A percentile compares a stretch with the other conserved stretches of the same genome.
phyloP scores from a whole-genome alignment of 768 basidiomycete species.

The Candolleomyces efflorescens region DNA sequence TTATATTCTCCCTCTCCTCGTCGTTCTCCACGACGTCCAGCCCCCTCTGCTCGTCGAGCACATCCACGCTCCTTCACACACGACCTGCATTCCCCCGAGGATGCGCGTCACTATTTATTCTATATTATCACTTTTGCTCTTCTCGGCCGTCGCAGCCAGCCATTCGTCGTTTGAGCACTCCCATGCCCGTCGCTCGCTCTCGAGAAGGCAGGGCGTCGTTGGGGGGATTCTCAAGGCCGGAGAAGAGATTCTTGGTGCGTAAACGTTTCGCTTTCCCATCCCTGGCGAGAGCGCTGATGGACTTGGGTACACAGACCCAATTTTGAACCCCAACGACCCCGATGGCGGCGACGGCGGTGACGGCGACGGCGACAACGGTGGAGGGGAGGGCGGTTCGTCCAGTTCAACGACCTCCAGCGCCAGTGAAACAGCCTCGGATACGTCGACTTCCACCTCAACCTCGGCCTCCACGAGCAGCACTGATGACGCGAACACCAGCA shows the following conservation, averaged over 20 bases:
- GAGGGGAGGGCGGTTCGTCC: background rate
- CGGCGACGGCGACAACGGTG: background rate
- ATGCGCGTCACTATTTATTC: constrained; percentile 27
- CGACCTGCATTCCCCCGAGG: constrained; percentile 16
- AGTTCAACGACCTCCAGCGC: background rate
- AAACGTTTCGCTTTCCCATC: too few species aligned
- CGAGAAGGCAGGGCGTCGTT: constrained; percentile 6
- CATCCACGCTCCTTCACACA: constrained; percentile 11
- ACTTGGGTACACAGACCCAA: too few species aligned
- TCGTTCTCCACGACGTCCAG: constrained; percentile 10
- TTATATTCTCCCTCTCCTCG: constrained; percentile 24
- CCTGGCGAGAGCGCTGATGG: too few species aligned
- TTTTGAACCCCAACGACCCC: too few species aligned
- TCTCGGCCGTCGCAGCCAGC: background rate
- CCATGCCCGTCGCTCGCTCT: constrained; percentile 31
- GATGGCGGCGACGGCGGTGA: background rate
- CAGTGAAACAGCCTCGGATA: background rate
- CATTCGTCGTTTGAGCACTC: constrained; percentile 27
- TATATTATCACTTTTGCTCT: constrained; percentile 24
- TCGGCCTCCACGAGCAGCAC: background rate
- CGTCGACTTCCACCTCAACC: background rate
- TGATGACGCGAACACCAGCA: background rate
- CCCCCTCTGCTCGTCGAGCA: constrained; percentile 14
- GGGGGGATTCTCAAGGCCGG: background rate
- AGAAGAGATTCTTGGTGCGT: background rate